Conservation (phyloP, 2,329 filamentous ascomycete species). For the Coniochaeta sp. region DNA sequence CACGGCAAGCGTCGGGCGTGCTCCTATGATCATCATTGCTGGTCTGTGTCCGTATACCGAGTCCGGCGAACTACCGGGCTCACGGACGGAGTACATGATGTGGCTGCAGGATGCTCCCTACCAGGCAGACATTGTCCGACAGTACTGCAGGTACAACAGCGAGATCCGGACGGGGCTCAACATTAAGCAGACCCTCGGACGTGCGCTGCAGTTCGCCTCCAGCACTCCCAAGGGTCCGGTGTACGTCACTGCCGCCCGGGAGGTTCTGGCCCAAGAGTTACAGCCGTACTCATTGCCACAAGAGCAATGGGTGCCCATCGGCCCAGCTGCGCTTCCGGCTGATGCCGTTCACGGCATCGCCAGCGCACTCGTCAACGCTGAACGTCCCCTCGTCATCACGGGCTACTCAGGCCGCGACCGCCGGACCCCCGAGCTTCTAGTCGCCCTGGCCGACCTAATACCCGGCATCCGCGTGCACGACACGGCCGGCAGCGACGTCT, state of each 20-base stretch:
- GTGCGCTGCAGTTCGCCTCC: conserved; percentile 64
- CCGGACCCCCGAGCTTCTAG: conserved; percentile 30
- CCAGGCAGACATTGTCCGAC: conserved; percentile 64
- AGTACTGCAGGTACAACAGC: conserved; percentile 65
- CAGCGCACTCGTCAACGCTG: conserved; percentile 34
- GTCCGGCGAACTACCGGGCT: conserved; percentile 64
- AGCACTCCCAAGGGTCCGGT: conserved; percentile 64
- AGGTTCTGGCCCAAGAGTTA: conserved; percentile 66
- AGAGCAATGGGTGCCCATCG: conserved; percentile 49
- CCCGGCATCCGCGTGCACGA: conserved; percentile 43
- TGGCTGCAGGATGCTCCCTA: conserved; percentile 75
- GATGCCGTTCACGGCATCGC: conserved; percentile 35
- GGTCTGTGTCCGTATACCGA: conserved; percentile 67
- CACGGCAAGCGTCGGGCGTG: conserved; percentile 64
- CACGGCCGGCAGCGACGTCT: conserved; percentile 41
- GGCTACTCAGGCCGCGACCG: conserved; percentile 41
- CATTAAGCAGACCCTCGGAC: conserved; percentile 68
- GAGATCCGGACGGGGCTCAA: conserved; percentile 69
- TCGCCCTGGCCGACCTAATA: conserved; percentile 19
- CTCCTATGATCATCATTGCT: conserved; percentile 66
- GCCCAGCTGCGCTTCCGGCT: conserved; percentile 46
- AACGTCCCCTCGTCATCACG: conserved; percentile 40
- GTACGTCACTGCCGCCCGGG: conserved; percentile 59
- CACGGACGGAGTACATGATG: conserved; percentile 65
- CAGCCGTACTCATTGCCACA: conserved; percentile 16